Evolutionary conservation across 2,329 filamentous ascomycete species (phyloP), one percentile per base, ranked within the genome.

Genomic region (Fusarium gaditjirri): DNA sequence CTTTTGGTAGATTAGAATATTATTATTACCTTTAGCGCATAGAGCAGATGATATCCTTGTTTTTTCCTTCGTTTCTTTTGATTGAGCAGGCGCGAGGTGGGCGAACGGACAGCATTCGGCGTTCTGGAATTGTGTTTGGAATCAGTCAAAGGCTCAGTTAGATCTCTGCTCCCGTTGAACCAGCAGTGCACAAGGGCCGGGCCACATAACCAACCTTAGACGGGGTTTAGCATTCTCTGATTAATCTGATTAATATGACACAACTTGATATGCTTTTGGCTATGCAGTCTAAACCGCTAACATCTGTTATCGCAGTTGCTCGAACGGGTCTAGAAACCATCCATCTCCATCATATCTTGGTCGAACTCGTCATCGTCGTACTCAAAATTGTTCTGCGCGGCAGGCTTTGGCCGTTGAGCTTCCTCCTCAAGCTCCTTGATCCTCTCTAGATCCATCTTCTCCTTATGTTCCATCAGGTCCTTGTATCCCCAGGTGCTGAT

Each of bases 401-500:
- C 43, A 43, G 75, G 50, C 33, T 65, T 68, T 36, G 71, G 70
- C n/a, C 74, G 80, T 73, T 70, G 77, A 54, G 65, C 78, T 69
- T 74, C 64, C 58, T 86, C 86, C 78, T 89, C 86, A 42, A 93
- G 83, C 75, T 91, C 89, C 65, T 85, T 85, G 74, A 93, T 93
- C 71, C 84, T 87, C 73, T 93, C 91, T 70, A 91, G 84, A 66
- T 93, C 92, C 75, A 90, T 84, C 82, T 93, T 94, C 79, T 91
- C 89, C 84, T 97, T 92, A 82, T 97, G 92, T 54, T 84, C 86
- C 81, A 92, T 89, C 56, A 98, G 82, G 78, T 98, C 94, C 65
- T 89, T 88, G 43, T 93, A 84, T 65, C 92, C 94, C 96, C 96
- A 99, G 14, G 93, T 97, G 77, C 93, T 96, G 77, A 98, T 93